A percentile compares a stretch with the other conserved stretches of the same genome.
phyloP scores from a whole-genome alignment of 2,329 filamentous ascomycete genomes.

The Onygenales sp. region DNA sequence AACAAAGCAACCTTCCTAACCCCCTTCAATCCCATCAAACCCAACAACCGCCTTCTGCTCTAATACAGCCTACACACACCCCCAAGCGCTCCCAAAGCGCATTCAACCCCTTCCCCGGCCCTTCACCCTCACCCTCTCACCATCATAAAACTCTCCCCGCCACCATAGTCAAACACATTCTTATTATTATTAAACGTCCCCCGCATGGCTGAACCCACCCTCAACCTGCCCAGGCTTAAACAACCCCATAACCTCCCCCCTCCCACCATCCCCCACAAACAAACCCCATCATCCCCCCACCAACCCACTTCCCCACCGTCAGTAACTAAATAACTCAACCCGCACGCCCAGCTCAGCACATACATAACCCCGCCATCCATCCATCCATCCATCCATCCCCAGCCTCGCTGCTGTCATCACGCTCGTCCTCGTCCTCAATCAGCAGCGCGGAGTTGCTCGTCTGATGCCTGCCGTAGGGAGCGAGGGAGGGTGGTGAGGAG shows the following conservation, averaged over 20 bases:
- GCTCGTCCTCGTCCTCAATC: too few species aligned
- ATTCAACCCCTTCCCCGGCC: constrained; percentile 13
- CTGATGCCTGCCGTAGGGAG: too few species aligned
- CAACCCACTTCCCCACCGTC: constrained; percentile 58
- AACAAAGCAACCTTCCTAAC: constrained; percentile 2
- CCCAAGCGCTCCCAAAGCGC: constrained; percentile 16
- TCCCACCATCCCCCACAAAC: constrained; percentile 57
- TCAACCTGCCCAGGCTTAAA: constrained; percentile 40
- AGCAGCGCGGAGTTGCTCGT: too few species aligned
- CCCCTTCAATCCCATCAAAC: too few species aligned
- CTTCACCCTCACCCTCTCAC: constrained; percentile 9
- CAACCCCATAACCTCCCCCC: constrained; percentile 47
- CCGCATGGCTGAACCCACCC: constrained; percentile 41
- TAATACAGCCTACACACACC: constrained; percentile 11
- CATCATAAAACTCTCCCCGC: constrained; percentile 35
- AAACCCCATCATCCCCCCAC: constrained; percentile 45
- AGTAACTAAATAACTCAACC: constrained; percentile 29
- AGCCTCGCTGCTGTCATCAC: too few species aligned
- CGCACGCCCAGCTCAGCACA: too few species aligned
- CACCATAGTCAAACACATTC: constrained; percentile 51
- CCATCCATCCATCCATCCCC: too few species aligned
- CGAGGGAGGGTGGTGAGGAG: too few species aligned
- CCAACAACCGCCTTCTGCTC: background rate
- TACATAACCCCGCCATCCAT: too few species aligned
- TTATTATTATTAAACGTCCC: constrained; percentile 67